Evolutionary conservation across 805 yeast genomes (phyloP).

Genomic region (Pachysolen tannophilus): DNA sequence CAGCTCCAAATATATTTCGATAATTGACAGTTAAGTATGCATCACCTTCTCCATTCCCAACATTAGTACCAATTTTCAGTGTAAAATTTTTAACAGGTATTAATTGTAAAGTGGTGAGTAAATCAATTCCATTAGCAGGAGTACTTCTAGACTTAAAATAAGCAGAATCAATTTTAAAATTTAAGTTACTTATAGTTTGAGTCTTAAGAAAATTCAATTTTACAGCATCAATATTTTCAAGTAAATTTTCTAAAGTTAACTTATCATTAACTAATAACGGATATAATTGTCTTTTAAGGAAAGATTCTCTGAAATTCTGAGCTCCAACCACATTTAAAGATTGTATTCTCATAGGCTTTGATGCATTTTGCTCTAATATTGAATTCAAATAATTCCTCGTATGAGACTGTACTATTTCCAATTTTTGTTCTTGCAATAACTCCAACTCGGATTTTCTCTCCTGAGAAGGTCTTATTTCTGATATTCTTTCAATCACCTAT

Average conservation of each 20-base stretch:
- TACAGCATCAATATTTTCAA: slow-evolving; percentile 33
- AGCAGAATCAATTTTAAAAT: slow-evolving; percentile 22
- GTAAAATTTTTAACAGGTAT: slow-evolving; percentile 62
- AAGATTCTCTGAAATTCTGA: slow-evolving; percentile 35
- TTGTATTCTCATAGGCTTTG: slow-evolving; percentile 33
- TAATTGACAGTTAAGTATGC: slow-evolving; percentile 77
- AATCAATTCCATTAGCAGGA: slow-evolving; percentile 17
- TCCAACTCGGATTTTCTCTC: slow-evolving; percentile 1
- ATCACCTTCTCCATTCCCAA: slow-evolving; percentile 96
- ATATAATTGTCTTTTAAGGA: slow-evolving; percentile 35
- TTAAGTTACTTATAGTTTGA: slow-evolving; percentile 34
- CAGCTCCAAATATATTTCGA: slow-evolving; percentile 51
- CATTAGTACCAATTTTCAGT: slow-evolving; percentile 90
- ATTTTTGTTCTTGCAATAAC: slow-evolving; percentile 4
- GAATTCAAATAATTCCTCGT: slow-evolving; percentile 19
- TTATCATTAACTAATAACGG: slow-evolving; percentile 34
- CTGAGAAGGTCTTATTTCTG: slow-evolving; percentile 4
- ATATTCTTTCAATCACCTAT: slow-evolving; percentile 9
- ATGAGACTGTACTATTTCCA: slow-evolving; percentile 19
- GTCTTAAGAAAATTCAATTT: slow-evolving; percentile 34
- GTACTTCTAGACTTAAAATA: slow-evolving; percentile 12
- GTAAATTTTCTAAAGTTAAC: slow-evolving; percentile 31
- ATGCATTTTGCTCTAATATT: slow-evolving; percentile 21
- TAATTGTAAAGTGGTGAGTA: slow-evolving; percentile 20
- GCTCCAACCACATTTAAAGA: slow-evolving; percentile 42